Conservation (phyloP, 768 basidiomycete species). For the Tephrocybe sp. region DNA sequence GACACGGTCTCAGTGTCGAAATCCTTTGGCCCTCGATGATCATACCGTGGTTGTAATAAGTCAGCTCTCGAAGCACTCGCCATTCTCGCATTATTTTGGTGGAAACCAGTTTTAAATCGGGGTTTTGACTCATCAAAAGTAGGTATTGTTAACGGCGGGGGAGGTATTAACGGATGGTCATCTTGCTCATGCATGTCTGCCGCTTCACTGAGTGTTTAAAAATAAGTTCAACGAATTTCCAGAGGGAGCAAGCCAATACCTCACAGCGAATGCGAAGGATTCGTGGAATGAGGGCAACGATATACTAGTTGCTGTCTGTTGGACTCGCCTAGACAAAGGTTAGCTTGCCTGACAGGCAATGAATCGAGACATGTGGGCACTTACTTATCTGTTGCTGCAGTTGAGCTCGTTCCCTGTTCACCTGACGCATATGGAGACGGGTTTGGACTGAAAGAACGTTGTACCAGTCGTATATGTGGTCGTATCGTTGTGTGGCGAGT, state of each 20-base stretch:
- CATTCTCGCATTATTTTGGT: neutral
- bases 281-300: conserved; percentile 20
- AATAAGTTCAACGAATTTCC: neutral
- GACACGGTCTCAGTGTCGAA: conserved; percentile 1
- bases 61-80: neutral
- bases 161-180: neutral
- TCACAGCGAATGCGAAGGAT: conserved; percentile 14
- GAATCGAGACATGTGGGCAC: neutral
- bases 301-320: neutral
- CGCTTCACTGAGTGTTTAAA: neutral
- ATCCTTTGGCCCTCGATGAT: neutral
- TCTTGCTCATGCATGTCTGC: neutral
- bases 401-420: neutral
- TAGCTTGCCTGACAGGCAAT: neutral
- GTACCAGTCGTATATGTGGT: no score
- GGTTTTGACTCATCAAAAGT: neutral
- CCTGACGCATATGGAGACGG: neutral
- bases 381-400: neutral
- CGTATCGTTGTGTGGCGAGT: neutral
- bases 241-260: conserved; percentile 4
- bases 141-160: neutral
- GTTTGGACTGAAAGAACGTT: neutral
- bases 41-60: neutral
- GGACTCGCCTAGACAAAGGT: neutral
- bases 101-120: neutral